Percentiles rank a stretch among this genome's conserved stretches.
Conservation (phyloP, 2,329 filamentous ascomycete genomes). For the Colletotrichum cuscutae region DNA sequence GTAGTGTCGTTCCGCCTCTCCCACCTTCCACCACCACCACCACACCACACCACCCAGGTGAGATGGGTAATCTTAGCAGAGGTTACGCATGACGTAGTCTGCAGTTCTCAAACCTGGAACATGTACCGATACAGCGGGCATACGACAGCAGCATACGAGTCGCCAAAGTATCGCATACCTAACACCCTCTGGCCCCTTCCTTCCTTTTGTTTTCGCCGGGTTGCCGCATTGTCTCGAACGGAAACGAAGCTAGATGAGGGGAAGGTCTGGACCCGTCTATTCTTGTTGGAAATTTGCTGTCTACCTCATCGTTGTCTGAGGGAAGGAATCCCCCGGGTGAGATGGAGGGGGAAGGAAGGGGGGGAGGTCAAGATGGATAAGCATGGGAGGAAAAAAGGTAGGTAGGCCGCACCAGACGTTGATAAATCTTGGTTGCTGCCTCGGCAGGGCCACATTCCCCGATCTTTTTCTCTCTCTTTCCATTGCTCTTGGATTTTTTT, state of each 20-base stretch:
- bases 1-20: neutral
- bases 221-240: conserved; percentile 14
- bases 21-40: neutral
- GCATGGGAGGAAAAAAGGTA: neutral
- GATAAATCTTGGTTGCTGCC: conserved; percentile 23
- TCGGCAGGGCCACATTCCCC: conserved; percentile 14
- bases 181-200: neutral
- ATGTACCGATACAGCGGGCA: neutral
- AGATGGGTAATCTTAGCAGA: conserved; percentile 8
- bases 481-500: neutral
- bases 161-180: neutral
- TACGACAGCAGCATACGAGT: neutral
- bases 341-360: conserved; percentile 37
- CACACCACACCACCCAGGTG: neutral
- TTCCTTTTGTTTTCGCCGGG: neutral
- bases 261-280: neutral
- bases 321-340: conserved; percentile 27
- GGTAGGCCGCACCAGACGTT: neutral
- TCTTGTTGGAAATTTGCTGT: neutral
- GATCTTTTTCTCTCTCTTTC: conserved; percentile 12
- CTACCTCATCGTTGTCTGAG: conserved; percentile 5
- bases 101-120: conserved; percentile 27
- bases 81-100: conserved; percentile 29
- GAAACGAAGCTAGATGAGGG: conserved; percentile 4
- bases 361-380: neutral